Conservation (phyloP, 2,329 filamentous ascomycete species). For the Xylaria digitata region DNA sequence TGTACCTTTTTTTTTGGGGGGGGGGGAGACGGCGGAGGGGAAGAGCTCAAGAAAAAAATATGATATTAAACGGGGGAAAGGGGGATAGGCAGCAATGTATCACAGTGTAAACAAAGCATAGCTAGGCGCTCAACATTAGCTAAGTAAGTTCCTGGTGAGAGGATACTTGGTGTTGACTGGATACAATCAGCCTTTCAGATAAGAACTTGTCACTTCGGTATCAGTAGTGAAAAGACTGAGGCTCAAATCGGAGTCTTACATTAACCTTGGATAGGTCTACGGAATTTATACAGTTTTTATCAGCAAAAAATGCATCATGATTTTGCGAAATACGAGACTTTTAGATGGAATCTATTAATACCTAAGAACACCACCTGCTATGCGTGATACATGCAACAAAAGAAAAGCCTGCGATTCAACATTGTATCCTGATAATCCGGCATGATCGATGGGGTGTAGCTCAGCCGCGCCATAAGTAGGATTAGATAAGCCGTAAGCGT, state of each 20-base stretch:
- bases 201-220: not conserved
- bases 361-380: conserved; percentile 16
- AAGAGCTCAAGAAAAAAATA: no score
- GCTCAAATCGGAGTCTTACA: not conserved
- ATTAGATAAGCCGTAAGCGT: conserved; percentile 58
- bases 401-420: conserved; percentile 1
- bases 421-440: not conserved
- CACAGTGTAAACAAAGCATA: not conserved
- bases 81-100: not conserved
- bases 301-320: not conserved
- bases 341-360: conserved; percentile 19
- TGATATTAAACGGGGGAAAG: not conserved
- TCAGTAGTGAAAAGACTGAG: not conserved
- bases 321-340: conserved; percentile 1
- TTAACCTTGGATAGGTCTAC: not conserved
- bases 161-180: not conserved
- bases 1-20: not conserved
- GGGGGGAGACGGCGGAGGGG: no score
- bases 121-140: not conserved
- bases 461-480: not conserved
- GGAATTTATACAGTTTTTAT: not conserved
- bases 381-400: conserved; percentile 18
- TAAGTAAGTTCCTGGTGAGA: no score
- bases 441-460: not conserved
- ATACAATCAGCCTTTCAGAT: not conserved